A percentile compares a stretch with the other conserved stretches of the same genome.
These are phyloP conservation scores for Rhodotorula sp. DNA, from an alignment of 1,284 basidiomycete genomes.

Conservation along the genomic window DNA sequence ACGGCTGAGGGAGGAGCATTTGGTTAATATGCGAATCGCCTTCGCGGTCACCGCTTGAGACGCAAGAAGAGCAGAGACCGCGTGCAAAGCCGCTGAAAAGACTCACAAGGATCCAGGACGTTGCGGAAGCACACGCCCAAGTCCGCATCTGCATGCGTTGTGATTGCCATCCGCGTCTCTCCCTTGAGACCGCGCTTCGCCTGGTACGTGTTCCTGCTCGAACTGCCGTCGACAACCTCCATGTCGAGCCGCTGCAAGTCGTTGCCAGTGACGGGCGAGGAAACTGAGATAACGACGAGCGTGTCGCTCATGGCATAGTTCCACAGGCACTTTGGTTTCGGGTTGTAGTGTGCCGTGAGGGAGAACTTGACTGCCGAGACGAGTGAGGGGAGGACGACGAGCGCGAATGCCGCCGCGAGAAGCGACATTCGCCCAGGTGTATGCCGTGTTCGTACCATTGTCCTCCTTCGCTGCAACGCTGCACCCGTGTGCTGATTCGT, in stretches of 20 bases:
- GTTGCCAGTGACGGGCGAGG: conserved; percentile 32
- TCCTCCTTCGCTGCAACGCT: no score
- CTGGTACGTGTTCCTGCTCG: conserved; percentile 85
- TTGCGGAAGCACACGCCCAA: conserved; percentile 94
- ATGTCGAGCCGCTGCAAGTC: conserved; percentile 68
- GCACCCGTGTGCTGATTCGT: no score
- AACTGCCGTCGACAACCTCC: conserved; percentile 86
- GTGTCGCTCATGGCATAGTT: conserved; percentile 81
- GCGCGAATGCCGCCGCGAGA: neutral
- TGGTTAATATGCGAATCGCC: neutral
- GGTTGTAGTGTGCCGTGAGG: conserved; percentile 65
- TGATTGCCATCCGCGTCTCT: conserved; percentile 90
- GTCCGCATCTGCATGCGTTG: conserved; percentile 88
- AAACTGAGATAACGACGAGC: conserved; percentile 83
- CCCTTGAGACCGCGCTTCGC: conserved; percentile 82
- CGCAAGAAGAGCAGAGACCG: neutral
- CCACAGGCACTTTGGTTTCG: conserved; percentile 82
- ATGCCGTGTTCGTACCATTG: no score
- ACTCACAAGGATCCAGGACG: conserved; percentile 66
- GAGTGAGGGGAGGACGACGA: neutral
- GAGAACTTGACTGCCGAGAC: conserved; percentile 74
- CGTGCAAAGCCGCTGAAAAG: neutral
- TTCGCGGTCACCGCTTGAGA: neutral
- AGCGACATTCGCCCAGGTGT: neutral
- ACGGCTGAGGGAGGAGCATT: conserved; percentile 49